Evolutionary conservation across 2,329 filamentous ascomycete genomes (phyloP).

Genomic region (Aspergillus intermedius): DNA sequence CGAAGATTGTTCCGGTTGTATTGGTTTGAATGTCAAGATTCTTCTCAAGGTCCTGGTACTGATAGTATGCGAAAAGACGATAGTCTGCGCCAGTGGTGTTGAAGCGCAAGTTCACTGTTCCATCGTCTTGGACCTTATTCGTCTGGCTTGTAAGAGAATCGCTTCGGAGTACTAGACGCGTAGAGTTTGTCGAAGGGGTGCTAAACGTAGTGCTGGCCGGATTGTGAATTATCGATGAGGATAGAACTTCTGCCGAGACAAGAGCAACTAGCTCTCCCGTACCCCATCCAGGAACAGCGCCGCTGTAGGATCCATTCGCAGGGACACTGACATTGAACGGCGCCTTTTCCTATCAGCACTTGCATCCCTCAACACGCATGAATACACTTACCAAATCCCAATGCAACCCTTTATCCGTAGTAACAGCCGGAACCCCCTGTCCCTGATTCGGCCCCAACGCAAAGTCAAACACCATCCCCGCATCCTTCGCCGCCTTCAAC

Average conservation of each 20-base stretch:
- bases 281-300: constrained; percentile 34
- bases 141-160: background rate
- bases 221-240: constrained; percentile 9
- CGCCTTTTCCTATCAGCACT: constrained; percentile 3
- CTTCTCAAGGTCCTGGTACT: constrained; percentile 8
- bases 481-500: constrained; percentile 28
- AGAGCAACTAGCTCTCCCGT: constrained; percentile 23
- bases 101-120: constrained; percentile 3
- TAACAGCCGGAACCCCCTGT: constrained; percentile 38
- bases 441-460: constrained; percentile 44
- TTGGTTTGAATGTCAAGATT: constrained; percentile 23
- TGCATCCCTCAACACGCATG: background rate
- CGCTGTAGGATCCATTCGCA: constrained; percentile 27
- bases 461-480: constrained; percentile 41
- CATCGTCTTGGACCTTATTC: background rate
- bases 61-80: constrained; percentile 14
- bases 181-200: background rate
- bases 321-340: constrained; percentile 3
- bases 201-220: background rate
- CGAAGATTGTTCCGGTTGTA: constrained; percentile 15
- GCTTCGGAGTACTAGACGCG: constrained; percentile 5
- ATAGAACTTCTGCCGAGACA: constrained; percentile 13
- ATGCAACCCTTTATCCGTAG: constrained; percentile 23
- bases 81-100: background rate
- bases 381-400: constrained; percentile 15